Evolutionary conservation across 768 basidiomycete species (phyloP).

Genomic region (Amanita exitialis): DNA sequence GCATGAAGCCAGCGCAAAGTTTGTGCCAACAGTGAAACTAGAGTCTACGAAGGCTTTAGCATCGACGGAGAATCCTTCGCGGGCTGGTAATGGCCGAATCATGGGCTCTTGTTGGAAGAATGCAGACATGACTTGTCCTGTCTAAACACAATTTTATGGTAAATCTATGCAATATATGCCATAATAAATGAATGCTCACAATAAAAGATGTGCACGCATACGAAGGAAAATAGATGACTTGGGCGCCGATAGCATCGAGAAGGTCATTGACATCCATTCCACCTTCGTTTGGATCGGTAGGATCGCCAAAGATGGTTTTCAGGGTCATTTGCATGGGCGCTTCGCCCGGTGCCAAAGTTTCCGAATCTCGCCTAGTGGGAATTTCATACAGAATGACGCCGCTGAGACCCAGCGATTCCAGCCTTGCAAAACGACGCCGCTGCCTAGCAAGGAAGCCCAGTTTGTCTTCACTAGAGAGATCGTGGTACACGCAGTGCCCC

Average conservation of each 20-base stretch:
- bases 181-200: slow-evolving; percentile 10
- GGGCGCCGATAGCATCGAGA: slow-evolving; percentile 17
- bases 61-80: slow-evolving; percentile 14
- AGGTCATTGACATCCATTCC: slow-evolving; percentile 20
- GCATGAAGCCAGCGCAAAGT: not conserved
- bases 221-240: slow-evolving; percentile 18
- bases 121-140: slow-evolving; percentile 17
- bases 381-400: slow-evolving; percentile 20
- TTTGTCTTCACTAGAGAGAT: slow-evolving; percentile 9
- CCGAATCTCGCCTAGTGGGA: not conserved
- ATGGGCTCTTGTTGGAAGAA: slow-evolving; percentile 11
- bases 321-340: slow-evolving; percentile 10
- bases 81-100: slow-evolving; percentile 10
- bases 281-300: slow-evolving; percentile 9
- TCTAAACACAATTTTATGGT: slow-evolving; percentile 4
- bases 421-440: slow-evolving; percentile 15
- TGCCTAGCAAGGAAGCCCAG: not conserved
- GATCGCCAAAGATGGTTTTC: slow-evolving; percentile 18
- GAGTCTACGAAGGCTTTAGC: not conserved
- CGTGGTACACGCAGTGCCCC: slow-evolving; percentile 13
- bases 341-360: not conserved
- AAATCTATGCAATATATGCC: not conserved
- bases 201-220: slow-evolving; percentile 23
- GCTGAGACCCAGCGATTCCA: slow-evolving; percentile 19
- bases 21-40: slow-evolving; percentile 1